A percentile compares a stretch with the other conserved stretches of the same genome.
These are phyloP conservation scores for Ganoderma sinense DNA, from an alignment of 1,284 basidiomycete species.

Conservation along the genomic window DNA sequence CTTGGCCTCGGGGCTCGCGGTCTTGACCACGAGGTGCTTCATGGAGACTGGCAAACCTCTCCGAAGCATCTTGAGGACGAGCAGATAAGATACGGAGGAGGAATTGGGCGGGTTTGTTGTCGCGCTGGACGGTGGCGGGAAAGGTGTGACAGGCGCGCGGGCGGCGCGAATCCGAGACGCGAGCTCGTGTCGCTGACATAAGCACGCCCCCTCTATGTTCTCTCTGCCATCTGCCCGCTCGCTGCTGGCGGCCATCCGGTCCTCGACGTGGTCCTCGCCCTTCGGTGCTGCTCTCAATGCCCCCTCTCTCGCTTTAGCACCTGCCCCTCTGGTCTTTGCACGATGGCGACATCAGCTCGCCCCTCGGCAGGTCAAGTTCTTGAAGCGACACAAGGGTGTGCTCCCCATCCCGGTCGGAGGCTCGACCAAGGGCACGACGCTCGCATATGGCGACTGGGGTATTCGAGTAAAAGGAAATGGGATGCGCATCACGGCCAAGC, in stretches of 20 bases:
- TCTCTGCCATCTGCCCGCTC: constrained; percentile 41
- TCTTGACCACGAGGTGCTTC: background rate
- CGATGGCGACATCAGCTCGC: constrained; percentile 71
- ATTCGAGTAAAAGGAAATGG: constrained; percentile 88
- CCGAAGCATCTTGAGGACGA: background rate
- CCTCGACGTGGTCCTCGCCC: constrained; percentile 30
- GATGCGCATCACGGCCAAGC: constrained; percentile 89
- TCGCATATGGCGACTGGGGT: constrained; percentile 91
- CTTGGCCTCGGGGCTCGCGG: background rate
- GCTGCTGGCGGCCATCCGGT: constrained; percentile 39
- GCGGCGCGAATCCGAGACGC: background rate
- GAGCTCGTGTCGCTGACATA: constrained; percentile 14
- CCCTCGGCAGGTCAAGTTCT: constrained; percentile 82
- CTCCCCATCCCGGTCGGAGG: constrained; percentile 88
- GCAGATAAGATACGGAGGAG: background rate
- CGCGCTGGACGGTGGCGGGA: background rate
- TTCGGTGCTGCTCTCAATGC: constrained; percentile 10
- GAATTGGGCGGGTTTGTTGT: background rate
- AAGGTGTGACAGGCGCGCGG: background rate
- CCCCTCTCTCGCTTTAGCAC: constrained; percentile 18
- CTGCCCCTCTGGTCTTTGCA: constrained; percentile 32
- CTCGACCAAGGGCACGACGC: constrained; percentile 92
- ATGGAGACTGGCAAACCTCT: background rate
- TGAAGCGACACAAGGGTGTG: constrained; percentile 89
- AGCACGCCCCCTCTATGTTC: constrained; percentile 34